phyloP scores from a whole-genome alignment of 2,329 filamentous ascomycete genomes.

The Drechslerella dactyloides region DNA sequence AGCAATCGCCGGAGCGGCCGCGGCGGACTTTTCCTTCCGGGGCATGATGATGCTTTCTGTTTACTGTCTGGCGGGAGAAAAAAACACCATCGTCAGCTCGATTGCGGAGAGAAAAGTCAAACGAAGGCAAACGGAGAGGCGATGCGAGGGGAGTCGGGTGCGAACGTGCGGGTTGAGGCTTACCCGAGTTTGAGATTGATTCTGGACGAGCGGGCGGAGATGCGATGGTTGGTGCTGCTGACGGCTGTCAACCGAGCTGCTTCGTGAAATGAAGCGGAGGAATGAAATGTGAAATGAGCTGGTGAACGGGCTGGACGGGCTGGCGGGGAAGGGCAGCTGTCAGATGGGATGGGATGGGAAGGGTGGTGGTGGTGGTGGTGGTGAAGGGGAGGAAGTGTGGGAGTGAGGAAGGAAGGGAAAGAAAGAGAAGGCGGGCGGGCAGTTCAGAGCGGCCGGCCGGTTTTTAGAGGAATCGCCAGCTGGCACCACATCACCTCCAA shows the following conservation, averaged over 20 bases:
- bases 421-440: constrained; percentile 9
- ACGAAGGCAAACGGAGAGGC: neutral
- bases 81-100: too few species aligned
- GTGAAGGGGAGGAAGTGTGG: neutral
- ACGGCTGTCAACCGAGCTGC: constrained; percentile 9
- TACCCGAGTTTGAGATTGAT: too few species aligned
- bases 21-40: constrained; percentile 38
- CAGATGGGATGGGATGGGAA: neutral
- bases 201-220: too few species aligned
- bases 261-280: neutral
- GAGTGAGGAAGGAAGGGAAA: constrained; percentile 3
- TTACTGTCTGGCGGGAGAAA: too few species aligned
- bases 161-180: too few species aligned
- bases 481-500: neutral
- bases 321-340: neutral
- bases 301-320: neutral
- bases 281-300: neutral
- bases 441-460: too few species aligned
- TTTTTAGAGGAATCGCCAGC: constrained; percentile 27
- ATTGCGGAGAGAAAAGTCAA: neutral
- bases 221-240: too few species aligned
- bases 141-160: too few species aligned
- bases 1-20: constrained; percentile 18
- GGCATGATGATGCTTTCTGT: constrained; percentile 28
- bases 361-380: constrained; percentile 3